Evolutionary conservation across 2,329 filamentous ascomycete species (phyloP).

Genomic region (Diatrype stigma): DNA sequence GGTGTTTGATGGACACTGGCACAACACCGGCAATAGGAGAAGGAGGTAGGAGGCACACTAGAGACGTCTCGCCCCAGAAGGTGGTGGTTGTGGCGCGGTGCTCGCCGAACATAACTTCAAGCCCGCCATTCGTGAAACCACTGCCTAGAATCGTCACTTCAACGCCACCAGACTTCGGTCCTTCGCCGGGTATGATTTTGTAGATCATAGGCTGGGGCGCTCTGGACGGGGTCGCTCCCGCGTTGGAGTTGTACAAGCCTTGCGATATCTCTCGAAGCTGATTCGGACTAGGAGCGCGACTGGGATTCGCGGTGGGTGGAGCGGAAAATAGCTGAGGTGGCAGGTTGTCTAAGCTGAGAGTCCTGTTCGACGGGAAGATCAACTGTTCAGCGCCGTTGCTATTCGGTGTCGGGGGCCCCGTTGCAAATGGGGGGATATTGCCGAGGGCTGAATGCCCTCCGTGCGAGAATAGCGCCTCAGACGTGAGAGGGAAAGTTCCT

Average conservation of each 20-base stretch:
- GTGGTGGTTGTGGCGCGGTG: slow-evolving; percentile 65
- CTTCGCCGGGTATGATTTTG: slow-evolving; percentile 79
- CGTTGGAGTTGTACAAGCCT: slow-evolving; percentile 45
- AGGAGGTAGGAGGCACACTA: slow-evolving; percentile 75
- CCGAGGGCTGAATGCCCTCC: slow-evolving; percentile 20
- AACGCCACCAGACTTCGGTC: slow-evolving; percentile 76
- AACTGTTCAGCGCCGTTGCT: slow-evolving; percentile 52
- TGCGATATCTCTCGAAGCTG: slow-evolving; percentile 39
- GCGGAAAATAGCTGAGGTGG: slow-evolving; percentile 65
- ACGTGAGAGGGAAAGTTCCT: slow-evolving; percentile 37
- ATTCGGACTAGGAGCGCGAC: slow-evolving; percentile 72
- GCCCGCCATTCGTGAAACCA: slow-evolving; percentile 67
- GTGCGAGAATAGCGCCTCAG: slow-evolving; percentile 28
- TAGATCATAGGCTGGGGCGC: slow-evolving; percentile 60
- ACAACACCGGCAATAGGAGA: slow-evolving; percentile 64
- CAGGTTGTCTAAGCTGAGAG: slow-evolving; percentile 62
- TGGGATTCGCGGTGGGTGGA: slow-evolving; percentile 67
- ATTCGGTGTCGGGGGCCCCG: slow-evolving; percentile 63
- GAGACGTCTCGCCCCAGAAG: slow-evolving; percentile 74
- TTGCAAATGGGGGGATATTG: slow-evolving; percentile 40
- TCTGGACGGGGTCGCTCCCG: slow-evolving; percentile 46
- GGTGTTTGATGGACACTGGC: slow-evolving; percentile 63
- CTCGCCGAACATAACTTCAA: slow-evolving; percentile 81
- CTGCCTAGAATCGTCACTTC: slow-evolving; percentile 83
- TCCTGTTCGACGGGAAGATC: slow-evolving; percentile 54